Evolutionary conservation across 164 flowering plant genomes (phyloP), one percentile per base, ranked within the genome.

Genomic region (Stephania japonica): DNA sequence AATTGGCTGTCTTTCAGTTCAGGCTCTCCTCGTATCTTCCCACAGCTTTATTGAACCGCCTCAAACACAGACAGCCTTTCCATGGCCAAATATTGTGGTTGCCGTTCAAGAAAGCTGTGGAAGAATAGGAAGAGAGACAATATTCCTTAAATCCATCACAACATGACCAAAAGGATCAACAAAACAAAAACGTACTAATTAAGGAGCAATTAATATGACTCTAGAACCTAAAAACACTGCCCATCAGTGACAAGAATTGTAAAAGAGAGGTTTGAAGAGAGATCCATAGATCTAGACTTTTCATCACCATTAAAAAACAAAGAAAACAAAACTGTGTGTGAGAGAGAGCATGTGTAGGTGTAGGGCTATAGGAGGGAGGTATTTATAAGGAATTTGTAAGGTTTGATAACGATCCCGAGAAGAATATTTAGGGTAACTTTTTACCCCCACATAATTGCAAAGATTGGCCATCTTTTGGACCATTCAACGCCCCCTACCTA

Each of bases 21-120:
- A 72, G 84, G 63, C 78, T 78, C 82, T 80, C 69, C 53, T 77
- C 71, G 72, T 79, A 80, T 77, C 79, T 78, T 85, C 85, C 88
- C 88, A 85, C 88, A 85, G 83, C 84, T 83, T 79, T 77, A 75
- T 81, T 79, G 84, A 81, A 81, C 84, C 4, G 10, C 53, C 53
- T 73, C 77, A 53, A 56, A 8, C 23, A 23, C 5, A 21, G 18
- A 6, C 13, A 4, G 38, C 1, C 44, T 44, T 8, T 10, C 11
- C 32, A 67, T 32, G 6, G 18, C 23, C 42, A 38, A 13, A 38
- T 32, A 62, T 14, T 5, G 11, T n/a, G 5, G 23, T 50, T 70
- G 84, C 80, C 74, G 84, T 82, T 82, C 84, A 82, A 82, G 84
- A 82, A 82, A 82, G 84, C 84, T 82, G 84, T 82, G 84, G 84